These are phyloP conservation scores for Trichoderma atrobrunneum DNA, from an alignment of 2,329 filamentous ascomycete genomes.

Conservation along the genomic window DNA sequence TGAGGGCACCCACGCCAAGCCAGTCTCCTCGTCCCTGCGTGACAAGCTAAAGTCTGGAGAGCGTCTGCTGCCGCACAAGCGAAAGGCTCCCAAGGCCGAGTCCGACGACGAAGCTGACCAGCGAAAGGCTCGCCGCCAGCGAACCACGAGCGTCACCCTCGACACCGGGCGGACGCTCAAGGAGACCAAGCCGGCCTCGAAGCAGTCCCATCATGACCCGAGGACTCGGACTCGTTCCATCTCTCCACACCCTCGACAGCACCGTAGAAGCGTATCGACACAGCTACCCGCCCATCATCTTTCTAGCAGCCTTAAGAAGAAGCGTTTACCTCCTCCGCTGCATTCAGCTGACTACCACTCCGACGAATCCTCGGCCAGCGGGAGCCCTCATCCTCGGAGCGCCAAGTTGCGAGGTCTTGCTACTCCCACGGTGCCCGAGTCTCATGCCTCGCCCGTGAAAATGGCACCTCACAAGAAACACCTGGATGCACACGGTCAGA, in stretches of 20 bases:
- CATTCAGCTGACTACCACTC: slow-evolving; percentile 64
- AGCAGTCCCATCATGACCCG: slow-evolving; percentile 31
- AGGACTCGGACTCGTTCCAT: slow-evolving; percentile 43
- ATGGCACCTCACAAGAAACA: slow-evolving; percentile 77
- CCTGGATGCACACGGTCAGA: slow-evolving; percentile 89
- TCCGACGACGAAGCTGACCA: slow-evolving; percentile 57
- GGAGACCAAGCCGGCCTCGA: slow-evolving; percentile 36
- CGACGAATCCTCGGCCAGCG: slow-evolving; percentile 62
- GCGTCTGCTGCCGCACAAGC: slow-evolving; percentile 48
- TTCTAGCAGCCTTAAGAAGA: slow-evolving; percentile 60
- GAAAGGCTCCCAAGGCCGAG: slow-evolving; percentile 52
- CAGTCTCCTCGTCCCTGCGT: slow-evolving; percentile 44
- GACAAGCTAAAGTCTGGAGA: slow-evolving; percentile 50
- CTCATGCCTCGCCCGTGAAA: slow-evolving; percentile 63
- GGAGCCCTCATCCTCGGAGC: slow-evolving; percentile 57
- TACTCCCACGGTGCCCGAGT: slow-evolving; percentile 55
- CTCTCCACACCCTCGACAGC: slow-evolving; percentile 57
- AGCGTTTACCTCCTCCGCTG: slow-evolving; percentile 58
- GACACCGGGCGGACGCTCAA: slow-evolving; percentile 34
- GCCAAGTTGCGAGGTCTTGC: slow-evolving; percentile 56
- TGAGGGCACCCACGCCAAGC: slow-evolving; percentile 45
- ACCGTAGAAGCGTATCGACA: slow-evolving; percentile 63
- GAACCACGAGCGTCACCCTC: slow-evolving; percentile 45
- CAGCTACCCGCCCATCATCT: slow-evolving; percentile 54
- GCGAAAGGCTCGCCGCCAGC: slow-evolving; percentile 54